Evolutionary conservation across 345 rosid species (phyloP).

Genomic region (Syzygium oleosum): DNA sequence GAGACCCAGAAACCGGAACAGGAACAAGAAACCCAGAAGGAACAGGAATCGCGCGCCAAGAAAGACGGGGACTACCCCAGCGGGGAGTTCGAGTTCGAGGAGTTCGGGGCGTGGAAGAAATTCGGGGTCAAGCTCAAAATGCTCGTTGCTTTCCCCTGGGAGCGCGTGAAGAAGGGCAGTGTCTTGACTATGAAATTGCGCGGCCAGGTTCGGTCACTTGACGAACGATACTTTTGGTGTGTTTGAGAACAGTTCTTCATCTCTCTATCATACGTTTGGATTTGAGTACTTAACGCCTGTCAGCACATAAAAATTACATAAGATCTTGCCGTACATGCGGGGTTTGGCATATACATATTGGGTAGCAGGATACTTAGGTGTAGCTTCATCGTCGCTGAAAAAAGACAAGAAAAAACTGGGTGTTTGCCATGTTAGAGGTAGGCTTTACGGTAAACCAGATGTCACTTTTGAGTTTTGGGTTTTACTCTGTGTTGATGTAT

Average conservation of each 20-base stretch:
- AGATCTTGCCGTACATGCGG: too few species aligned
- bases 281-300: background rate
- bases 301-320: background rate
- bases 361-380: background rate
- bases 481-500: background rate
- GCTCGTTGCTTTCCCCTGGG: slow-evolving; percentile 86
- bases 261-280: background rate
- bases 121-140: slow-evolving; percentile 58
- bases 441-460: background rate
- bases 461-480: background rate
- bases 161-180: slow-evolving; percentile 77
- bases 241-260: background rate
- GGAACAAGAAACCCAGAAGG: slow-evolving; percentile 1
- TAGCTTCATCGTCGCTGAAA: background rate
- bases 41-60: slow-evolving; percentile 2
- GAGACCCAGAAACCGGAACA: slow-evolving; percentile 11
- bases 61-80: slow-evolving; percentile 46
- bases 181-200: slow-evolving; percentile 80
- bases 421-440: background rate
- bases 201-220: slow-evolving; percentile 60
- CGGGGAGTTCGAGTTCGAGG: slow-evolving; percentile 58
- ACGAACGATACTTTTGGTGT: background rate
- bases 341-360: background rate
- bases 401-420: background rate
- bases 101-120: slow-evolving; percentile 45